These are phyloP conservation scores for Vitis hybrid DNA, from an alignment of 177 flowering plant species.

Conservation along the genomic window DNA sequence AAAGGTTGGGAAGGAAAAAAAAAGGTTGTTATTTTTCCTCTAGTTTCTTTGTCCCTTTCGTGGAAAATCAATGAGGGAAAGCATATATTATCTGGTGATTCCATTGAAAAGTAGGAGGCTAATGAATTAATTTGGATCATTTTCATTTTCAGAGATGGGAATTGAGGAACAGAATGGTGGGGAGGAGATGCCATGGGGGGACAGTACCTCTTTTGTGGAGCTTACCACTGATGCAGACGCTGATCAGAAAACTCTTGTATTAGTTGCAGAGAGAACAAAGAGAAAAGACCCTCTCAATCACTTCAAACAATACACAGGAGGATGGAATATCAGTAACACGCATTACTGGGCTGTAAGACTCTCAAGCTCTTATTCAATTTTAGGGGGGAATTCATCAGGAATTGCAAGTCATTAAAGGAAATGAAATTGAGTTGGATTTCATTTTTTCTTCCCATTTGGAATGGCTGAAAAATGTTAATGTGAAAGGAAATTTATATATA, in stretches of 20 bases:
- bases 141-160: conserved; percentile 3
- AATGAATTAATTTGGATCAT: neutral
- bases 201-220: conserved; percentile 21
- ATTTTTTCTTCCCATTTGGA: no score
- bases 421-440: no score
- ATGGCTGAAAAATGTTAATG: no score
- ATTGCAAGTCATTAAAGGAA: no score
- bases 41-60: conserved; percentile 1
- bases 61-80: no score
- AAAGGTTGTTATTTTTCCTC: conserved; percentile 1
- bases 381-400: no score
- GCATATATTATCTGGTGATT: no score
- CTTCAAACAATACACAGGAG: conserved; percentile 29
- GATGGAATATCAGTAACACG: conserved; percentile 28
- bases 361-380: no score
- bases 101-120: no score
- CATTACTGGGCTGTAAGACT: conserved; percentile 34
- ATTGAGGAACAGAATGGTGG: conserved; percentile 1
- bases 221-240: conserved; percentile 17
- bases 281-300: conserved; percentile 31
- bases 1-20: neutral
- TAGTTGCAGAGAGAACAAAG: conserved; percentile 31
- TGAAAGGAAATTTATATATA: no score
- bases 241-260: conserved; percentile 23
- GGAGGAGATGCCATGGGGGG: conserved; percentile 9